Evolutionary conservation across 495 filamentous ascomycete species (phyloP), one percentile per base, ranked within the genome.

Genomic region (Penicillium samsonianum): DNA sequence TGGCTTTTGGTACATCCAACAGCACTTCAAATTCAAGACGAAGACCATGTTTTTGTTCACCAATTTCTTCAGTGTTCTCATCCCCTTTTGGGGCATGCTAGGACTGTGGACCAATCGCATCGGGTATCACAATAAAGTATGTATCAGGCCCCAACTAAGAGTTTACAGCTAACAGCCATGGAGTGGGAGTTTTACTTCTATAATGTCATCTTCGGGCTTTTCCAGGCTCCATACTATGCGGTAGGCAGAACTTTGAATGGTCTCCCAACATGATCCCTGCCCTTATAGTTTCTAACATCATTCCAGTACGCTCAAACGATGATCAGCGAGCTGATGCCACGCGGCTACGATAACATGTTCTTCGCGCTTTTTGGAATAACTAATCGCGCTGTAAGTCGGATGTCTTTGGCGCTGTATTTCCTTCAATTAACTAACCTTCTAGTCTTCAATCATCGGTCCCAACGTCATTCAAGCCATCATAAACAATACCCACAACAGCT

Each of bases 171-270:
- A 22, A 62, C 43, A 41, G 2, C 0, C 11, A 25, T 45, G 1
- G 23, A 77, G 75, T 74, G 78, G 67, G 78, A 81, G 23, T 80
- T 81, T 28, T 81, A 78, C 56, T 76, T 81, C 50, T 81, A 81
- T 58, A 81, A 81, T 41, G 65, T 79, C 30, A 55, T 79, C 3
- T 81, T 81, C 33, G 78, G 77, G 0, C 59, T 81, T 5, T 81
- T 81, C 40, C 78, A 81, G 57, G 78, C 77, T 10, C 78, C 76
- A 26, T 80, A 81, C 60, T 81, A 81, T 51, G 77, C 78, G 5
- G 75, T 78, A 68, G 33, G 64, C 48, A 38, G 19, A 40, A 9
- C 33, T 20, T 20, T 22, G 23, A 38, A 38, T 22, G 2, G 3
- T 9, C 23, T 1, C 22, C n/a, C n/a, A 28, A 19, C 8, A 8